phyloP scores from a whole-genome alignment of 2,329 filamentous ascomycete genomes.

The Metarhizium brunneum region DNA sequence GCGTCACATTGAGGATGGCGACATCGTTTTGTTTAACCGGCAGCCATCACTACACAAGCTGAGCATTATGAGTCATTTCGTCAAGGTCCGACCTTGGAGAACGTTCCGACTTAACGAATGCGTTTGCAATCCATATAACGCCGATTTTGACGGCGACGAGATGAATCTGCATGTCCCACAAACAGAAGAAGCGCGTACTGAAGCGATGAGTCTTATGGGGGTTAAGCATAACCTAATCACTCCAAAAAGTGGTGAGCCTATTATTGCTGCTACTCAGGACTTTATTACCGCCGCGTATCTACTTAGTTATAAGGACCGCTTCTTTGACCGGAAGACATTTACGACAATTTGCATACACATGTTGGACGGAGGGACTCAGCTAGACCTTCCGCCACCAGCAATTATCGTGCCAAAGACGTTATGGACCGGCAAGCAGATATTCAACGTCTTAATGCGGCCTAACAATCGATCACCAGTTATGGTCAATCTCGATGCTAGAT shows the following conservation, averaged over 20 bases:
- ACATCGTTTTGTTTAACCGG: slow-evolving; percentile 94
- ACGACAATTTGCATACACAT: slow-evolving; percentile 87
- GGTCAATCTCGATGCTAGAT: slow-evolving; percentile 88
- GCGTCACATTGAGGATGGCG: slow-evolving; percentile 86
- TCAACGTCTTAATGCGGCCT: slow-evolving; percentile 82
- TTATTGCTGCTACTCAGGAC: slow-evolving; percentile 95
- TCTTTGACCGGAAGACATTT: slow-evolving; percentile 82
- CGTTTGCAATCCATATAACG: slow-evolving; percentile 95
- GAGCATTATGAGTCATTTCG: slow-evolving; percentile 92
- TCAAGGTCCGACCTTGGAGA: slow-evolving; percentile 86
- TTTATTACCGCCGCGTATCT: slow-evolving; percentile 94
- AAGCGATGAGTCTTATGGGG: slow-evolving; percentile 94
- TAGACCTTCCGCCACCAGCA: slow-evolving; percentile 79
- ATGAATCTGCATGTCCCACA: slow-evolving; percentile 98
- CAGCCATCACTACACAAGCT: slow-evolving; percentile 96
- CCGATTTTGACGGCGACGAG: slow-evolving; percentile 96
- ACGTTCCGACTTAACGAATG: slow-evolving; percentile 96
- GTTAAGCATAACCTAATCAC: slow-evolving; percentile 94
- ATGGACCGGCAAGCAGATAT: slow-evolving; percentile 96
- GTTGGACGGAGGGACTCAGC: slow-evolving; percentile 69
- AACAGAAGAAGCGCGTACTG: slow-evolving; percentile 88
- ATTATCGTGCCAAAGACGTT: slow-evolving; percentile 76
- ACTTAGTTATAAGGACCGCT: slow-evolving; percentile 82
- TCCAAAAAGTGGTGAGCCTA: slow-evolving; percentile 92
- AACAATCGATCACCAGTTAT: slow-evolving; percentile 71